Evolutionary conservation across 768 basidiomycete genomes (phyloP), one percentile per base, ranked within the genome.

Genomic region (Daedaleopsis nitida): DNA sequence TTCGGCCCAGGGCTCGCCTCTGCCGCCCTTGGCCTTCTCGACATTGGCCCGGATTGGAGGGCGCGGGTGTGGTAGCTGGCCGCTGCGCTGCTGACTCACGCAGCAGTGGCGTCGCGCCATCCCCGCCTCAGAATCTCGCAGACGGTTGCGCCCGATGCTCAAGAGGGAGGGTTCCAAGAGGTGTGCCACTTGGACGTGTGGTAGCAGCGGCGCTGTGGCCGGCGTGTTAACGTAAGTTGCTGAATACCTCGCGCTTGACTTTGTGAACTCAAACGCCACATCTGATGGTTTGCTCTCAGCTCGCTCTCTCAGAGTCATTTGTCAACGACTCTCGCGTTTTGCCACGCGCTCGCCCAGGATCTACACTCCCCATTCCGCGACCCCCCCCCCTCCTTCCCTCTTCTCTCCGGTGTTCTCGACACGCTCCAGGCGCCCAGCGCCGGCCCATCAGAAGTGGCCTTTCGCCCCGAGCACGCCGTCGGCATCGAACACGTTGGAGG

Each of bases 241-340:
- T 49, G 61, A 63, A 60, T 39, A 27, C 16, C 16, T 19, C 45
- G 43, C 55, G 55, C 55, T 49, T 35, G 57, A 35, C 52, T 17
- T 45, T 9, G 16, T 47, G 34, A 66, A 66, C 62, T 56, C 59
- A 61, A 66, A 66, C 65, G 65, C 65, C 65, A 66, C 65, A 56
- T 64, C 65, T 66, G 65, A 66, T 66, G 63, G 38, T 45, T 50
- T 59, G 57, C 42, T 48, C 57, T 54, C 27, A 32, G 27, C 27
- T 32, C 27, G 27, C 27, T 3, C 27, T 32, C 27, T 7, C 27
- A 32, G 27, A 63, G 62, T 57, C 62, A 59, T 62, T 52, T 62
- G 65, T 62, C 59, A 32, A 32, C 4, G 27, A 35, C 34, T 63
- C 48, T 62, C 57, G 27, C 53, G 44, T 45, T 45, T 56, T 48